Conservation (phyloP, 1,284 basidiomycete genomes). For the Pseudomicrostroma phylloplanum region DNA sequence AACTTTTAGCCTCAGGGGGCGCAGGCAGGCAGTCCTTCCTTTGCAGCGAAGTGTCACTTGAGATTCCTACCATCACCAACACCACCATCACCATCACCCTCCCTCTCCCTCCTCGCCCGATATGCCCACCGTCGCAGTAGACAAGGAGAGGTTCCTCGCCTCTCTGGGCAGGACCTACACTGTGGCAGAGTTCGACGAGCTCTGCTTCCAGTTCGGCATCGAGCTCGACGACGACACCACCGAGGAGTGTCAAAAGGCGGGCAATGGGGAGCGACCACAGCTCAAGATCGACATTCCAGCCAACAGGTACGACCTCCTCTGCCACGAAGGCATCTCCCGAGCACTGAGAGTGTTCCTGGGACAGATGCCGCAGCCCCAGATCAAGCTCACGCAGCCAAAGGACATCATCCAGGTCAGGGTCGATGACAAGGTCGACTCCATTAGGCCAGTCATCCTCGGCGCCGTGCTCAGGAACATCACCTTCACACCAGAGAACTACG, state of each 20-base stretch:
- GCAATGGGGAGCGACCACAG: slow-evolving; percentile 77
- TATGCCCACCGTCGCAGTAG: slow-evolving; percentile 92
- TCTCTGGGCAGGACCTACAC: slow-evolving; percentile 74
- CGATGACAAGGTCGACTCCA: slow-evolving; percentile 51
- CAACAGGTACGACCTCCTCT: slow-evolving; percentile 88
- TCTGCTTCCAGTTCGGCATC: slow-evolving; percentile 95
- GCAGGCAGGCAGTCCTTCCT: too few species aligned
- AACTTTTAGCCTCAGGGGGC: too few species aligned
- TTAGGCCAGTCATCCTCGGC: slow-evolving; percentile 84
- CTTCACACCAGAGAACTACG: slow-evolving; percentile 83
- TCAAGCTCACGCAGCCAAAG: slow-evolving; percentile 28
- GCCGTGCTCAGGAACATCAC: slow-evolving; percentile 81
- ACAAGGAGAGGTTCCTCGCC: slow-evolving; percentile 89
- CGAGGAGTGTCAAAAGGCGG: slow-evolving; percentile 68
- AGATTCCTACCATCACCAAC: neutral
- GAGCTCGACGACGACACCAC: slow-evolving; percentile 99
- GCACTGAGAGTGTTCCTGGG: slow-evolving; percentile 80
- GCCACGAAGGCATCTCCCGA: slow-evolving; percentile 89
- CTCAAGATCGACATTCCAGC: slow-evolving; percentile 98
- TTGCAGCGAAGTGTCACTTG: too few species aligned
- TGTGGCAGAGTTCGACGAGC: slow-evolving; percentile 77
- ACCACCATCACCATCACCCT: neutral
- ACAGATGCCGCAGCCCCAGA: slow-evolving; percentile 61
- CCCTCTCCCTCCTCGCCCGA: neutral
- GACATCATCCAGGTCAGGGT: slow-evolving; percentile 28